These are phyloP conservation scores for Aspergillus spinulosporus DNA, from an alignment of 2,329 filamentous ascomycete genomes.

Conservation along the genomic window DNA sequence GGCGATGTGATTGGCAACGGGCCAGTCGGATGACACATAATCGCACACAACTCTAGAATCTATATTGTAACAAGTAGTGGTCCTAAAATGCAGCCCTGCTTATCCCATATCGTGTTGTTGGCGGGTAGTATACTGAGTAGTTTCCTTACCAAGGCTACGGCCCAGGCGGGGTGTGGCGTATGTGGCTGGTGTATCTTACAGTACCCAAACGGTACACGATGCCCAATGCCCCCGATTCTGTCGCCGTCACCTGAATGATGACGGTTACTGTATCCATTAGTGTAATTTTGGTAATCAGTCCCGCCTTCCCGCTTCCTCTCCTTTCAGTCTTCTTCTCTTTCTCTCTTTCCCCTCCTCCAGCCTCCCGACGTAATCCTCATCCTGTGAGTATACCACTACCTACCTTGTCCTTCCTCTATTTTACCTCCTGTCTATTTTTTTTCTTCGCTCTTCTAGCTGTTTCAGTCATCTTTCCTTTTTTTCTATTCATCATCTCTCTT, in stretches of 20 bases:
- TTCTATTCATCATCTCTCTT: not conserved
- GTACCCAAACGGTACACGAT: not conserved
- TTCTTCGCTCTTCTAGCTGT: not conserved
- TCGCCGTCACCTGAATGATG: not conserved
- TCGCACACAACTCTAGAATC: no score
- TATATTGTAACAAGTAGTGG: no score
- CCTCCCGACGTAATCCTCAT: conserved; percentile 33
- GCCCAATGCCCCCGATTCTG: not conserved
- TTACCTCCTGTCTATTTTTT: not conserved
- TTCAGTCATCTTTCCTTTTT: not conserved
- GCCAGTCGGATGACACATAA: no score
- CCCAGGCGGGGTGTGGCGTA: conserved; percentile 5
- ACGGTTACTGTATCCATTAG: not conserved
- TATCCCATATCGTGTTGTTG: no score
- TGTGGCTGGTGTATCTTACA: not conserved
- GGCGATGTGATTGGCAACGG: no score
- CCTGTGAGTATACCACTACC: conserved; percentile 16
- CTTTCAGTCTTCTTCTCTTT: conserved; percentile 8
- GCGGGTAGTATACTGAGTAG: no score
- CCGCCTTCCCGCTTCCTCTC: conserved; percentile 18
- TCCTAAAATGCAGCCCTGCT: no score
- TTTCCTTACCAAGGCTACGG: no score
- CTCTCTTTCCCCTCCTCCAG: conserved; percentile 29
- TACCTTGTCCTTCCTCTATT: conserved; percentile 14
- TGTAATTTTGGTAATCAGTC: conserved; percentile 4